Evolutionary conservation across 1,284 basidiomycete species (phyloP).

Genomic region (Leccinum griseonigrum): DNA sequence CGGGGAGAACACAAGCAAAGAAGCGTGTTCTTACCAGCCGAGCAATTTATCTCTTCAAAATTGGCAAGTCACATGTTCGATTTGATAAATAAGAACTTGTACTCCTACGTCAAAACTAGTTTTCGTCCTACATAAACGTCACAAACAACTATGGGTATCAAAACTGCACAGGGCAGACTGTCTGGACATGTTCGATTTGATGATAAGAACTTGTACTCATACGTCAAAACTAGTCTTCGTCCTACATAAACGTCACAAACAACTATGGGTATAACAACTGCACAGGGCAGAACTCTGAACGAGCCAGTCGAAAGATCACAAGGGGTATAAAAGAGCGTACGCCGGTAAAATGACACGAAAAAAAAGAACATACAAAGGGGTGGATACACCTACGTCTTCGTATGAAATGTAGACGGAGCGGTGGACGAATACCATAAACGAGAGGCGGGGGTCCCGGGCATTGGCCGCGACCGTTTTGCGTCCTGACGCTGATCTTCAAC

Average conservation of each 20-base stretch:
- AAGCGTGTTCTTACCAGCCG: no score
- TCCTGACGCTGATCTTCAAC: background rate
- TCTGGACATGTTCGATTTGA: background rate
- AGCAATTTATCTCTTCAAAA: background rate
- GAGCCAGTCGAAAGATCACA: no score
- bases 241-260: no score
- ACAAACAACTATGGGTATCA: no score
- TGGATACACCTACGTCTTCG: background rate
- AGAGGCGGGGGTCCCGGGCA: background rate
- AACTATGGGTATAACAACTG: no score
- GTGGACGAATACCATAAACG: background rate
- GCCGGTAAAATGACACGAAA: background rate
- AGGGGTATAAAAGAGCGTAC: background rate
- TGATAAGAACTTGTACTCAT: no score
- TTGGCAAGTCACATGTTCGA: background rate
- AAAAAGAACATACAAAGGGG: background rate
- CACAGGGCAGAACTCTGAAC: no score
- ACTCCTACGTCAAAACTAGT: no score
- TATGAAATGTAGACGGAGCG: background rate
- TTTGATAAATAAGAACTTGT: no score
- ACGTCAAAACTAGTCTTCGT: no score
- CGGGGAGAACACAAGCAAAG: background rate
- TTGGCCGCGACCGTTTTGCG: background rate
- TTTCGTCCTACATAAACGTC: no score
- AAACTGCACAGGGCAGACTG: no score